Evolutionary conservation across 225 moss, liverwort and hornwort genomes (phyloP).

Genomic region (Polytrichum commune): DNA sequence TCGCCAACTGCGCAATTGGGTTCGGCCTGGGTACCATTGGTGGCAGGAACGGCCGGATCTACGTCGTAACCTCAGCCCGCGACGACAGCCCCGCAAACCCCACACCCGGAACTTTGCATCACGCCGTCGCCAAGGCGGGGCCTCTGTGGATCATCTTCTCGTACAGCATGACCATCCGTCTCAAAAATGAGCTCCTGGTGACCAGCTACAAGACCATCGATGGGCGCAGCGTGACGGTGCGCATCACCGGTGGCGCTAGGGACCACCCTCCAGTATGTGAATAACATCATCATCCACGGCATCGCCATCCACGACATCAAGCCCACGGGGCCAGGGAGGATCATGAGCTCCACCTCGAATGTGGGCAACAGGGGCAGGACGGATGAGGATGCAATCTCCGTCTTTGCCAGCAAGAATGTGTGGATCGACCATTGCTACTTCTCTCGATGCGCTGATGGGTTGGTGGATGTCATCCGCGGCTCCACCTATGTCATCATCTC

Average conservation of each 20-base stretch:
- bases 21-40: conserved; percentile 29
- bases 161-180: conserved; percentile 42
- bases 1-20: conserved; percentile 42
- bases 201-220: conserved; percentile 68
- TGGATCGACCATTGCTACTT: conserved; percentile 57
- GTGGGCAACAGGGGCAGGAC: conserved; percentile 35
- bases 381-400: conserved; percentile 36
- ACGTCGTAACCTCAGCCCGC: conserved; percentile 36
- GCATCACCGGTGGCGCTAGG: conserved; percentile 49
- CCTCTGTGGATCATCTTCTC: conserved; percentile 53
- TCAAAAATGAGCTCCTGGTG: conserved; percentile 51
- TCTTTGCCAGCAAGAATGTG: conserved; percentile 27
- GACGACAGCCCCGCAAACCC: conserved; percentile 31
- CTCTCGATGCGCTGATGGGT: conserved; percentile 29
- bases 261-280: conserved; percentile 41
- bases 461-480: conserved; percentile 43
- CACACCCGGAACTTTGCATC: conserved; percentile 39
- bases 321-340: conserved; percentile 38
- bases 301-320: conserved; percentile 48
- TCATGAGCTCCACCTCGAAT: conserved; percentile 43
- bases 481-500: conserved; percentile 46
- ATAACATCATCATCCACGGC: conserved; percentile 40
- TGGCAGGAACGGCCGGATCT: conserved; percentile 44
- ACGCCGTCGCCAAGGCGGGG: conserved; percentile 27
- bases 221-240: conserved; percentile 43